Base-by-base conservation (phyloP, 495 filamentous ascomycete species). In the Wilcoxina mikolae region DNA sequence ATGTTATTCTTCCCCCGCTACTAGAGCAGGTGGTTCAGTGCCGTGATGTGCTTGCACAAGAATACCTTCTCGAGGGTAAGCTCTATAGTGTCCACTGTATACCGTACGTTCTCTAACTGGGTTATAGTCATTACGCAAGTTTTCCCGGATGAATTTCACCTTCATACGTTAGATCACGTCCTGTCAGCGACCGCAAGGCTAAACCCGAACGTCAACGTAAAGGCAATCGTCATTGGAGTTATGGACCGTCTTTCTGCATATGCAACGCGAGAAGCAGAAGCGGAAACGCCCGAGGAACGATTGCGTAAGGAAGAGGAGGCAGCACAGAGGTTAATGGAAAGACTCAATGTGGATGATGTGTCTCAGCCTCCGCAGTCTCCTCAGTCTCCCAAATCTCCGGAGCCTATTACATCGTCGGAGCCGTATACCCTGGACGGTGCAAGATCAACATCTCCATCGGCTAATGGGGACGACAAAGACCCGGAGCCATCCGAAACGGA, bases 21-120 rank as follows among this genome's bases (percentile, higher is more conserved):
- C 67, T 98, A 56, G 91, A 96, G 62, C 91, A 98, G 69, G 89
- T 98, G 50, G 91, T 98, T 29, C 90, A 96, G 67, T 98, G 91
- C 66, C 81, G 91, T 35, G 91, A 98, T 74, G 87, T 98, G 3
- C 69, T 98, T 56, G 91, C 91, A 25, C 91, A 98, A 68, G 91
- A 98, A 68, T 98, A 98, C 73, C 76, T 98, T 17, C 73, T 96
- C 38, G 91, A 98, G 76, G 80, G 81, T 81, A 69, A 22, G 35
- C 28, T 38, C 23, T n/a, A 7, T 43, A 29, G 48, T 24, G 46
- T 43, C 25, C 15, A 52, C 58, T 46, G 68, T 73, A 58, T n/a
- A n/a, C n/a, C n/a, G n/a, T n/a, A 64, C 53, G 38, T 56, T 59
- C 45, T 68, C 39, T 47, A 27, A 51, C 22, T 20, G 41, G 10